Base-by-base conservation (phyloP, 257 asterid species). In the Agastache rugosa region DNA sequence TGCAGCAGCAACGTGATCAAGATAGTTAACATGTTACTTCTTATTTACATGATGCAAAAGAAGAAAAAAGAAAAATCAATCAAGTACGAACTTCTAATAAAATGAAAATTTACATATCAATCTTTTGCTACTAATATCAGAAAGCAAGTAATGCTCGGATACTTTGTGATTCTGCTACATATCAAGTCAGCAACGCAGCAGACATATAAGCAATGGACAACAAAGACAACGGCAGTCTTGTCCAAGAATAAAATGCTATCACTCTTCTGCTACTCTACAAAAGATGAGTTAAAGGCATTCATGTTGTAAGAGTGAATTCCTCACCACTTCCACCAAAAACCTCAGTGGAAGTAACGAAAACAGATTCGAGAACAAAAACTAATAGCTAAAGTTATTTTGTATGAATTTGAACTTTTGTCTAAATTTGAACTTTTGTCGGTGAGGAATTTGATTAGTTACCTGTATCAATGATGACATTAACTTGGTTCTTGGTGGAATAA, bases 401-500 rank as follows among this genome's bases (percentile, higher is more conserved):
- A n/a, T n/a, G n/a, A n/a, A n/a, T n/a, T n/a, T n/a, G n/a, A n/a
- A n/a, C 12, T 12, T 42, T 25, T 50, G 16, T 55, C 39, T 62
- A 55, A 35, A 29, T 34, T 64, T 11, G 20, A 27, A 53, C 59
- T 14, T 9, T 34, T n/a, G 23, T 29, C 11, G 47, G 31, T 29
- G 31, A 58, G 16, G 55, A 27, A 66, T 42, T 67, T 60, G 56
- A 71, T 22, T 27, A 60, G 59, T 77, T 60, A 91, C 98, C 98
- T 82, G 98, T 86, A 78, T 93, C 98, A 78, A 93, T 85, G 80
- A 91, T 86, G 79, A 92, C 88, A 86, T 90, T 85, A 22, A 87
- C 97, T 86, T 94, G 99, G 78, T 90, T 89, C 87, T 87, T 88
- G 88, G 99, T 92, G 59, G 97, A 91, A 83, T 81, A 90, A 15